Evolutionary conservation across 2,329 filamentous ascomycete genomes (phyloP).

Genomic region (Cercospora berteroae): DNA sequence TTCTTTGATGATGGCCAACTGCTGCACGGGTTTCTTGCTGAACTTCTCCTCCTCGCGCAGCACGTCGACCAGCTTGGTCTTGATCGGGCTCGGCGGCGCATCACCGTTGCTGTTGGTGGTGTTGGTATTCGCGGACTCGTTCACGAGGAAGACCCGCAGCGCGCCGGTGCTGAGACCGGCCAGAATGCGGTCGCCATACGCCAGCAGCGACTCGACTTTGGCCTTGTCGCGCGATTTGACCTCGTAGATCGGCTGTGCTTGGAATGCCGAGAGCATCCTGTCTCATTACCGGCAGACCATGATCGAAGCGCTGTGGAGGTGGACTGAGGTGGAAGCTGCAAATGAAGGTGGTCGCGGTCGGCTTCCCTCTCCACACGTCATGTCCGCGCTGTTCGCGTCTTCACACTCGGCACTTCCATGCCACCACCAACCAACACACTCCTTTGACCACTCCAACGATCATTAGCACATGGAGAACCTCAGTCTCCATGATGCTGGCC

Average conservation of each 20-base stretch:
- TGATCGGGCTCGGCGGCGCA: slow-evolving; percentile 33
- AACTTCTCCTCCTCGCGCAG: slow-evolving; percentile 93
- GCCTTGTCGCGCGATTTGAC: slow-evolving; percentile 93
- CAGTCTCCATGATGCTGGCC: slow-evolving; percentile 36
- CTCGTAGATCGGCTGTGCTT: slow-evolving; percentile 93
- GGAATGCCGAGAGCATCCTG: slow-evolving; percentile 83
- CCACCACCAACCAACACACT: slow-evolving; percentile 3
- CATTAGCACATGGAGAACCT: slow-evolving; percentile 36
- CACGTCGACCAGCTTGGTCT: slow-evolving; percentile 65
- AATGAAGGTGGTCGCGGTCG: not conserved
- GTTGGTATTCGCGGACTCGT: slow-evolving; percentile 54
- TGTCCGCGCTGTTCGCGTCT: not conserved
- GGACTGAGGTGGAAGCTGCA: not conserved
- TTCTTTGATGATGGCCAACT: slow-evolving; percentile 94
- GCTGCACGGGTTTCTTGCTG: slow-evolving; percentile 82
- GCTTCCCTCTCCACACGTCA: slow-evolving; percentile 2
- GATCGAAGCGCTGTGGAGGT: slow-evolving; percentile 10
- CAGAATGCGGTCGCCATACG: slow-evolving; percentile 87
- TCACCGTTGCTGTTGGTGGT: slow-evolving; percentile 26
- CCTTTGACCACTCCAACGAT: slow-evolving; percentile 11
- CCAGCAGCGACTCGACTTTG: slow-evolving; percentile 92
- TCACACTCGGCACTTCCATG: slow-evolving; percentile 2
- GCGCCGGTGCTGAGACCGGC: slow-evolving; percentile 88
- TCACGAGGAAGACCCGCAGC: slow-evolving; percentile 87
- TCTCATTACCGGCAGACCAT: slow-evolving; percentile 5